These are phyloP conservation scores for Colletotrichum sp. DNA, from an alignment of 2,329 filamentous ascomycete species.

Conservation along the genomic window DNA sequence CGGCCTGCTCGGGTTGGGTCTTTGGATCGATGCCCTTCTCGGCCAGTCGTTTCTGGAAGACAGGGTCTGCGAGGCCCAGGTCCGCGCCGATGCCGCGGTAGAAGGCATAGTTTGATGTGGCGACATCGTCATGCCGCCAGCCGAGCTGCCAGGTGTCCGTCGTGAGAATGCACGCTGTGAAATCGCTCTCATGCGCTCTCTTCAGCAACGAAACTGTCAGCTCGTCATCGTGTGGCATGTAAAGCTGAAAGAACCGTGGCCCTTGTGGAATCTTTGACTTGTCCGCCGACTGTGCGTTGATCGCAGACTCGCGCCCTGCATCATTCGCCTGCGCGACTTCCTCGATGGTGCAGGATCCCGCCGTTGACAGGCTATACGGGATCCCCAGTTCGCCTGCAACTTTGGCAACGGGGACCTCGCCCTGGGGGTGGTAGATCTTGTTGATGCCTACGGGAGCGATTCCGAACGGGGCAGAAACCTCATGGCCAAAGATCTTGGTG, in stretches of 20 bases:
- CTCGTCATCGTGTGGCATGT: conserved; percentile 68
- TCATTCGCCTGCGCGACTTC: conserved; percentile 62
- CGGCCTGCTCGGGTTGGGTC: conserved; percentile 51
- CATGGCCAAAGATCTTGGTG: conserved; percentile 65
- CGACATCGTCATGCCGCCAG: conserved; percentile 64
- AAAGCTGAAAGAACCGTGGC: conserved; percentile 67
- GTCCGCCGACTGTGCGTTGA: not conserved
- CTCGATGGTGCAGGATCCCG: conserved; percentile 61
- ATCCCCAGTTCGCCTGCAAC: conserved; percentile 65
- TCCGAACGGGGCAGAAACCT: conserved; percentile 64
- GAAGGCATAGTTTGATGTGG: conserved; percentile 65
- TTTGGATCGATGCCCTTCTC: conserved; percentile 56
- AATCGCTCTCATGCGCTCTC: conserved; percentile 60
- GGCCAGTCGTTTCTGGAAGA: conserved; percentile 59
- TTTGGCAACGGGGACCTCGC: conserved; percentile 64
- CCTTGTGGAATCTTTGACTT: conserved; percentile 22
- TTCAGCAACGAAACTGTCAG: conserved; percentile 60
- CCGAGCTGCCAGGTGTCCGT: conserved; percentile 69
- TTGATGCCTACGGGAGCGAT: conserved; percentile 71
- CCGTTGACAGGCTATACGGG: conserved; percentile 65
- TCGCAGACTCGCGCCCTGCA: not conserved
- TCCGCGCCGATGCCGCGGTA: conserved; percentile 66
- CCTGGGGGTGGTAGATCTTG: conserved; percentile 65
- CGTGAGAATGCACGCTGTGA: conserved; percentile 63
- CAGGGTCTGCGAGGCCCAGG: conserved; percentile 62